Base-by-base conservation (phyloP, 1,284 basidiomycete species). In the Leccinum subrobustum region DNA sequence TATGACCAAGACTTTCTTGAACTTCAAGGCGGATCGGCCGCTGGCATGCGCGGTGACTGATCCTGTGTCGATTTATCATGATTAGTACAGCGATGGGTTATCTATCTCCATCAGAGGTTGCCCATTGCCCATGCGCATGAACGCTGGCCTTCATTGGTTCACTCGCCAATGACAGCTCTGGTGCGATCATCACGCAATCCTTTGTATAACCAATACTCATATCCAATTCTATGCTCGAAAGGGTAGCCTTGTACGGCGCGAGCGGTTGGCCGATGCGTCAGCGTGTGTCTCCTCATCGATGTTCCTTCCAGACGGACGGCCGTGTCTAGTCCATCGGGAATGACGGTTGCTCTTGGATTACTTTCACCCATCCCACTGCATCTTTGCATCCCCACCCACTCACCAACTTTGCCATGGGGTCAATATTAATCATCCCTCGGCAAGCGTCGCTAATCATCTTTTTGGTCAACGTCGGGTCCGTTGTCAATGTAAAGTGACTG, bases 101-200 rank as follows among this genome's bases (percentile, higher is more conserved):
- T 64, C 63, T 51, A 65, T 56, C 54, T 20, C 52, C 64, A 56
- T 60, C 53, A 18, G 23, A 58, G 7, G 14, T 50, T 12, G 11
- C 42, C 42, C 42, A 9, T 12, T 20, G 18, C 42, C 42, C 42
- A 51, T 9, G 33, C 50, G 52, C 53, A 47, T 6, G 39, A 29
- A 27, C 47, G 25, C 44, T 7, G 37, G 39, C 35, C 7, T 12
- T 33, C 52, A 14, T 33, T 23, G 9, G 25, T 25, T 23, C 12
- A 20, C 29, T 16, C 16, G 9, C 2, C 54, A 33, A 12, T 4
- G 31, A n/a, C 23, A 29, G 39, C 27, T 31, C 52, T 31, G 29
- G 12, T 55, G 47, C 58, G 67, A 68, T 68, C 56, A 64, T 54
- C 58, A 65, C 57, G 65, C 64, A 47, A 16, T 8, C 14, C 23